Base-by-base conservation (phyloP, 1,284 basidiomycete genomes). In the Boletus holoroseus region DNA sequence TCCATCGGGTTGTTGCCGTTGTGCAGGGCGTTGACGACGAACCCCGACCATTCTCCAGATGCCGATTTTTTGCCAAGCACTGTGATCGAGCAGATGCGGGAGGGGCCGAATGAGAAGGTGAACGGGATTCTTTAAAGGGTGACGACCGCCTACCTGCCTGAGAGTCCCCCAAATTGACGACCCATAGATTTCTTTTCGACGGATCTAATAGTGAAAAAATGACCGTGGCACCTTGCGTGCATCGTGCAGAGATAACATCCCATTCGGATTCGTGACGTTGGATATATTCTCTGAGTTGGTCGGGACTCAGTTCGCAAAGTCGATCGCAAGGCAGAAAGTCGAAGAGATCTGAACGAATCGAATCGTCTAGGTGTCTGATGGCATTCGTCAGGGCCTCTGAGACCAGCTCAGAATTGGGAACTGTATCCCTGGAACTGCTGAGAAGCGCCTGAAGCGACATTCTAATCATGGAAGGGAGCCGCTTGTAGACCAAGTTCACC, bases 101-200 rank as follows among this genome's bases (percentile, higher is more conserved):
- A 22, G 22, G 3, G 3, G 7, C 3, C 22, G 7, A 48, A 39
- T 55, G 58, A 62, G 64, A 51, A 27, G 27, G 36, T 3, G 27
- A 39, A 44, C 18, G 9, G 38, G 7, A 1, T 35, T 15, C 11
- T 15, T 18, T 11, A 24, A 47, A 32, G 34, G 28, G 32, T 35
- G 38, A 47, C 13, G 36, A 41, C 31, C 44, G 27, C 69, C 41
- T 58, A 82, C 83, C 78, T 66, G 83, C 82, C 60, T 76, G 75
- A 58, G 80, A 81, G 62, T 85, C 78, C 13, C 83, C 83, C 30
- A 86, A 68, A 63, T 81, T 83, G n/a, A 76, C 78, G 34, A 84
- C 69, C 83, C 83, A 85, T 11, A 86, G 55, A 55, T 81, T 74
- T 44, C 67, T 70, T 44, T 66, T 72, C 9, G 60, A 55, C 5